Evolutionary conservation across 1,139 yeast genomes (phyloP).

Genomic region (Oligophagozyma castellii): DNA sequence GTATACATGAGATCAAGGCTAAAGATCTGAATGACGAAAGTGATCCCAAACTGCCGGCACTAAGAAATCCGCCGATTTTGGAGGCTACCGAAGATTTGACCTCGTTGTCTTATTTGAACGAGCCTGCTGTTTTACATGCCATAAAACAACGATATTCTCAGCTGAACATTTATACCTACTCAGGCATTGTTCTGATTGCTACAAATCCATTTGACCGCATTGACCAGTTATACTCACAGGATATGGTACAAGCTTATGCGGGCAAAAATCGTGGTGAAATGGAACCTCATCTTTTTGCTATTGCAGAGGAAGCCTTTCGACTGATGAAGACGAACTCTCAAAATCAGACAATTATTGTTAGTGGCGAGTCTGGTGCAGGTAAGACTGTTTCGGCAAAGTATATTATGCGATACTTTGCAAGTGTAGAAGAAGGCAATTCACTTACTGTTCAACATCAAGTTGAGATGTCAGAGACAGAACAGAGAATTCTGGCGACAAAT

Average conservation of each 20-base stretch:
- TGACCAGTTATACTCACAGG: constrained; percentile 82
- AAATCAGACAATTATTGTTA: constrained; percentile 92
- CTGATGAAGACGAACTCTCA: constrained; percentile 76
- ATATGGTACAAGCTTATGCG: constrained; percentile 86
- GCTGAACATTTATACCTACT: constrained; percentile 83
- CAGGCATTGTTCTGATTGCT: constrained; percentile 94
- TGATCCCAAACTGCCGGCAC: constrained; percentile 41
- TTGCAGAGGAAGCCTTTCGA: constrained; percentile 96
- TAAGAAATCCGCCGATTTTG: constrained; percentile 85
- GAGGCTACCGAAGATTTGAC: constrained; percentile 80
- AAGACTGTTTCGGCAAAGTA: constrained; percentile 95
- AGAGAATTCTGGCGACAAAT: constrained; percentile 90
- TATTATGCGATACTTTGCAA: constrained; percentile 94
- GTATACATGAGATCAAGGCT: constrained; percentile 31
- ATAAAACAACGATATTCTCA: constrained; percentile 81
- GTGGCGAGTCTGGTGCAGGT: constrained; percentile 99
- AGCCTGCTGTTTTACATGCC: constrained; percentile 90
- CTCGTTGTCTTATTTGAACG: constrained; percentile 78
- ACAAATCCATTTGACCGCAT: constrained; percentile 90
- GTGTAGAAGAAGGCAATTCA: constrained; percentile 46
- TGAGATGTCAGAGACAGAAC: constrained; percentile 84
- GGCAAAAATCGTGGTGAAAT: constrained; percentile 85
- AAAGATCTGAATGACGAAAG: constrained; percentile 28
- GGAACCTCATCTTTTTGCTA: constrained; percentile 94
- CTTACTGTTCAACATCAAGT: constrained; percentile 28